phyloP scores from a whole-genome alignment of 257 asterid genomes.

The Craterostigma plantagineum region DNA sequence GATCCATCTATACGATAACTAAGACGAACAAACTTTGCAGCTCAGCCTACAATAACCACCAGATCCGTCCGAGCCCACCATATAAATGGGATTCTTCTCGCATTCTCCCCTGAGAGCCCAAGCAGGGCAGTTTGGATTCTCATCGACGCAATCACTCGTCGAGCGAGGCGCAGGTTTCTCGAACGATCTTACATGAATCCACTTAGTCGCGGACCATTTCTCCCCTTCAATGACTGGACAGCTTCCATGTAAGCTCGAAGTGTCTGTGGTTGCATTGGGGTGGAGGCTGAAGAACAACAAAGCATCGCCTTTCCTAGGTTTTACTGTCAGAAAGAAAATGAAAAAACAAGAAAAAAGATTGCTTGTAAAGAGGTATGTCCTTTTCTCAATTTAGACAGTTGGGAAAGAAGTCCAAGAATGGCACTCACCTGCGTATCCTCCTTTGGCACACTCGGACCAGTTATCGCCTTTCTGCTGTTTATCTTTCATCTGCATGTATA shows the following conservation, averaged over 20 bases:
- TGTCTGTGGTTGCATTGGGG: conserved; percentile 57
- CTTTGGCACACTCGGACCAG: conserved; percentile 79
- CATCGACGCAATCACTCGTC: conserved; percentile 19
- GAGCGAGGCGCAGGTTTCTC: conserved; percentile 8
- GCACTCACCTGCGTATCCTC: conserved; percentile 59
- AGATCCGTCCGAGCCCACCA: conserved; percentile 17
- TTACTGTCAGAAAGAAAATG: conserved; percentile 26
- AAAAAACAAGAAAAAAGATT: conserved; percentile 2
- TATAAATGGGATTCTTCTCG: conserved; percentile 21
- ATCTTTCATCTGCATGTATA: conserved; percentile 26
- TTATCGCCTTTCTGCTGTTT: conserved; percentile 45
- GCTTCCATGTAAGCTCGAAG: conserved; percentile 71
- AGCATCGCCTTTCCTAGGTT: conserved; percentile 64
- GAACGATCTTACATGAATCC: conserved; percentile 67
- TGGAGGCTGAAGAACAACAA: conserved; percentile 80
- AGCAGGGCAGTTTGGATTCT: conserved; percentile 14
- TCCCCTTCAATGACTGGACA: conserved; percentile 85
- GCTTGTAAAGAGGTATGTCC: neutral
- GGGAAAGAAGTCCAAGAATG: neutral
- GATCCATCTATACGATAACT: no score
- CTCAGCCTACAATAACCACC: conserved; percentile 28
- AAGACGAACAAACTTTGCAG: conserved; percentile 25
- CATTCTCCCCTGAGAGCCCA: conserved; percentile 43
- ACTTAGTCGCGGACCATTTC: conserved; percentile 89
- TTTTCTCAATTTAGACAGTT: no score